phyloP scores from a whole-genome alignment of 805 yeast genomes.

The Starmerella davenportii region DNA sequence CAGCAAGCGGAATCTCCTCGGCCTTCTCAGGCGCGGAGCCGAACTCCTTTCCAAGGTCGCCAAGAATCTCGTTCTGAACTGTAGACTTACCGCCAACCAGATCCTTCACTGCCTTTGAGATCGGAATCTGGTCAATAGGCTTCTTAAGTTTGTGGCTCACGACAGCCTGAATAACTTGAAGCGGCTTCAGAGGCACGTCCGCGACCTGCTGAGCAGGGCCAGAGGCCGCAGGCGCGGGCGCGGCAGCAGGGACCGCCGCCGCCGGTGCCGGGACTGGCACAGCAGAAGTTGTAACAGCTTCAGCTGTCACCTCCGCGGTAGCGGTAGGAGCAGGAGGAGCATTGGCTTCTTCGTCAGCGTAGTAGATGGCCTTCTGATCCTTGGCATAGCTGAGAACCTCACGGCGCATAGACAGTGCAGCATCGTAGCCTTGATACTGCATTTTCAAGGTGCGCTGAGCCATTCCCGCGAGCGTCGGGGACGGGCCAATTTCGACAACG shows the following conservation, averaged over 20 bases:
- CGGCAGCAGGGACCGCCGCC: conserved; percentile 40
- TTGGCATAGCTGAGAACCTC: conserved; percentile 89
- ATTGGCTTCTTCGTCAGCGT: conserved; percentile 34
- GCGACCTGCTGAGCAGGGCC: conserved; percentile 65
- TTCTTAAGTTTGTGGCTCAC: conserved; percentile 95
- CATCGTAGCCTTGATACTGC: conserved; percentile 94
- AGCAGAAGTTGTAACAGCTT: conserved; percentile 19
- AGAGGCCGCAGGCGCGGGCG: conserved; percentile 48
- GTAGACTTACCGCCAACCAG: conserved; percentile 97
- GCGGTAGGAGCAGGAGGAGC: conserved; percentile 19
- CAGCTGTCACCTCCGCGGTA: conserved; percentile 19
- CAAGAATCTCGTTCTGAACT: conserved; percentile 93
- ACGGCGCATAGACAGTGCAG: conserved; percentile 82
- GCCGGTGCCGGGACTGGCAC: conserved; percentile 34
- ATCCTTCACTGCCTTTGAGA: conserved; percentile 88
- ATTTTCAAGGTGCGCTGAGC: conserved; percentile 89
- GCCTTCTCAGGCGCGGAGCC: conserved; percentile 98
- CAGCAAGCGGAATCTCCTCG: conserved; percentile 91
- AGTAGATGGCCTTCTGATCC: conserved; percentile 91
- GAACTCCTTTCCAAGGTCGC: conserved; percentile 96
- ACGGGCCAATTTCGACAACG: conserved; percentile 96
- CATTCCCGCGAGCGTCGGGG: conserved; percentile 98
- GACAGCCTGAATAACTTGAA: conserved; percentile 63
- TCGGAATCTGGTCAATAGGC: conserved; percentile 64
- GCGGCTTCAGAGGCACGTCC: conserved; percentile 80